Evolutionary conservation across 768 basidiomycete genomes (phyloP).

Genomic region (Podaxis mareebaensis): DNA sequence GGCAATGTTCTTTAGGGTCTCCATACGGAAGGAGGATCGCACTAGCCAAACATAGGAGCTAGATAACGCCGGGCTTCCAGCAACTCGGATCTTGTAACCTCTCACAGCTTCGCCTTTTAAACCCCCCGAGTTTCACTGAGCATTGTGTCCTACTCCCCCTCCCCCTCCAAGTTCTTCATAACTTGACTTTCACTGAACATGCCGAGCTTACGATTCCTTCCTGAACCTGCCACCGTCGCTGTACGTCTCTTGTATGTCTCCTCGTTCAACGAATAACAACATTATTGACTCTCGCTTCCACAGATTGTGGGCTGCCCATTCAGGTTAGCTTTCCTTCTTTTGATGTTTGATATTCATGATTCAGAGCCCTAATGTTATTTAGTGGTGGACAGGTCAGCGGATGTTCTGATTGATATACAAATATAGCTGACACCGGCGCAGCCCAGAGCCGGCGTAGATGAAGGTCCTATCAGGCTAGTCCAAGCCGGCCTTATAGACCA

Average conservation of each 20-base stretch:
- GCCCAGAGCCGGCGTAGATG: conserved; percentile 81
- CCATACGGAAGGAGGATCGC: conserved; percentile 1
- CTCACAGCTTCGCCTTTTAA: background rate
- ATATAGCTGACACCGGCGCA: conserved; percentile 30
- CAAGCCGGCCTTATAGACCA: conserved; percentile 82
- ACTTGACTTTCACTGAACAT: conserved; percentile 18
- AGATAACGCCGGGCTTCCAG: background rate
- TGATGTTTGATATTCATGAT: conserved; percentile 13
- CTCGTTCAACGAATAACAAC: background rate
- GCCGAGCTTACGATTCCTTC: conserved; percentile 44
- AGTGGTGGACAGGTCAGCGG: conserved; percentile 68
- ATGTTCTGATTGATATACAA: conserved; percentile 2
- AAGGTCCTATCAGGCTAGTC: conserved; percentile 86
- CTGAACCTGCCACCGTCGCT: conserved; percentile 73
- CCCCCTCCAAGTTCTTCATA: conserved; percentile 19
- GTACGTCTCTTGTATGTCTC: conserved; percentile 47
- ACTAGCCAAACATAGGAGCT: background rate
- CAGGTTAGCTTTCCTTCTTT: conserved; percentile 56
- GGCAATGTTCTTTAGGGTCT: background rate
- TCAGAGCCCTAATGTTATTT: conserved; percentile 16
- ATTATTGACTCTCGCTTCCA: conserved; percentile 17
- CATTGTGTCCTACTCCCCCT: conserved; percentile 5
- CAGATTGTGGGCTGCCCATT: conserved; percentile 96
- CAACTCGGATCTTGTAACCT: conserved; percentile 9
- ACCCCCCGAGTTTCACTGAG: background rate